Conservation (phyloP, 257 asterid genomes). For the Ilex aquifolium region DNA sequence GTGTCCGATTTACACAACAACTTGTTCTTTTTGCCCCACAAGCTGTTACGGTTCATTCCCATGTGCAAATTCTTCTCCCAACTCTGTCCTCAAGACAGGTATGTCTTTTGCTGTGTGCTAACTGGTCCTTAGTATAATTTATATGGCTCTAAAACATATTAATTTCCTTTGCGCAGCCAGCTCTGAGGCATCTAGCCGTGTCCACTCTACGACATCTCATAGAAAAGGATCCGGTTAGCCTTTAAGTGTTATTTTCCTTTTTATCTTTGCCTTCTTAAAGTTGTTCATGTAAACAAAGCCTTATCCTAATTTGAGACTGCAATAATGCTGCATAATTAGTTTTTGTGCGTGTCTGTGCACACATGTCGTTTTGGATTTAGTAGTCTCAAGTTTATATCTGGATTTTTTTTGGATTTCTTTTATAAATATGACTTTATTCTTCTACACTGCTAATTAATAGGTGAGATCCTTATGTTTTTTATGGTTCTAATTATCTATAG, state of each 20-base stretch:
- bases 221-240: conserved; percentile 97
- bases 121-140: neutral
- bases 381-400: too few species aligned
- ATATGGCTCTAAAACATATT: neutral
- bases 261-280: conserved; percentile 8
- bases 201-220: conserved; percentile 94
- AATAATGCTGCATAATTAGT: neutral
- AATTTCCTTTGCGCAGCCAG: conserved; percentile 58
- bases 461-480: too few species aligned
- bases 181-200: conserved; percentile 85
- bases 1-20: conserved; percentile 91
- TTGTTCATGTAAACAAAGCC: neutral
- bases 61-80: conserved; percentile 88
- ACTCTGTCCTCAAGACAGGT: conserved; percentile 97
- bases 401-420: too few species aligned
- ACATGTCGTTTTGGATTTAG: too few species aligned
- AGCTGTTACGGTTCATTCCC: conserved; percentile 91
- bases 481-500: too few species aligned
- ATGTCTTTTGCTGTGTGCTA: conserved; percentile 7
- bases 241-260: conserved; percentile 11
- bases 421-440: too few species aligned
- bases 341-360: neutral
- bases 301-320: neutral
- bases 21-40: conserved; percentile 98
- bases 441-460: too few species aligned